Base-by-base conservation (phyloP, 805 yeast genomes). In the Kazachstania viticola region DNA sequence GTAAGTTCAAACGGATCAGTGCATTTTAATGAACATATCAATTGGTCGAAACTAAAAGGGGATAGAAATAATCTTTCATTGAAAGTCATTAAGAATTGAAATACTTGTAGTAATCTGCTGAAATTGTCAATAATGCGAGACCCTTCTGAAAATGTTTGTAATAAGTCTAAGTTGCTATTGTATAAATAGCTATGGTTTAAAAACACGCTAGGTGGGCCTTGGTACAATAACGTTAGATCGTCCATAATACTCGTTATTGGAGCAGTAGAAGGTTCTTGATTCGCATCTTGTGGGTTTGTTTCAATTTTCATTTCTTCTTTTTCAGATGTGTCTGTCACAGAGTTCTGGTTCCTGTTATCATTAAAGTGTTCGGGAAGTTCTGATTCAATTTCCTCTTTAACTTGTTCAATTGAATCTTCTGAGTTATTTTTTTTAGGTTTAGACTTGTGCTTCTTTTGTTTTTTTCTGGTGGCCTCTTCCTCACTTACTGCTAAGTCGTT, bases 81-180 rank as follows among this genome's bases (percentile, higher is more conserved):
- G 34, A 55, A 55, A 12, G 55, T 50, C 17, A 34, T 46, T n/a
- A 53, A 30, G 33, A 55, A 55, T 31, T 55, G 60, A 22, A 42
- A 54, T 6, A 42, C 34, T 37, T 50, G 51, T 17, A 55, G 32
- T 8, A 54, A 30, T 34, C 40, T 52, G 16, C 38, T 45, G 31
- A 51, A 42, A 28, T 42, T 35, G 5, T 42, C 43, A 7, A 53
- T 31, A 15, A 34, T 28, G n/a, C n/a, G n/a, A n/a, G n/a, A n/a
- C n/a, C n/a, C n/a, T n/a, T n/a, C n/a, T n/a, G n/a, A n/a, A n/a
- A n/a, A n/a, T n/a, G n/a, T n/a, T n/a, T n/a, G n/a, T n/a, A n/a
- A n/a, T n/a, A n/a, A n/a, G 30, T 54, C 55, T 21, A 54, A 31
- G 18, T 30, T 12, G n/a, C 42, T 24, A 25, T 49, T 49, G 25